Base-by-base conservation (phyloP, 2,329 filamentous ascomycete genomes). In the Alternaria arborescens region DNA sequence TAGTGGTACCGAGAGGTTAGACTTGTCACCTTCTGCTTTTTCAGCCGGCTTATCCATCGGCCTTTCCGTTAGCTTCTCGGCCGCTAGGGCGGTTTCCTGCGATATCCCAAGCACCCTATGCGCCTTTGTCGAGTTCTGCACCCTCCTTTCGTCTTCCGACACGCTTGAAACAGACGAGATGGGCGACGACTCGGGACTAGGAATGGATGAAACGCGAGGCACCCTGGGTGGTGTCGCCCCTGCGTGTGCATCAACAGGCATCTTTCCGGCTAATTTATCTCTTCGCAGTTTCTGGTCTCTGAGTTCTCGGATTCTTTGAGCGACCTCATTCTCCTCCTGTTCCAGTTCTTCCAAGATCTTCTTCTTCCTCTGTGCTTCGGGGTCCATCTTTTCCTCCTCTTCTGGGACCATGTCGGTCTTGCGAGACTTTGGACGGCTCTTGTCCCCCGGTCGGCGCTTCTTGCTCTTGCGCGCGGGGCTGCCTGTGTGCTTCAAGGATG, bases 231-330 rank as follows among this genome's bases (percentile, higher is more conserved):
- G 70, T 52, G 79, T 75, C 52, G 73, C 76, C 72, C 80, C 77
- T 71, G 82, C 71, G 68, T 84, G 81, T 8, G 60, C 59, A 34
- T 65, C 63, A 48, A 73, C 69, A 52, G 75, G 73, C 60, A 71
- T 60, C 60, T 73, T 73, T 40, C 72, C 71, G 40, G 76, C 73
- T 63, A 76, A 69, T 65, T 78, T 80, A 46, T 87, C 83, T 61
- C 85, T 82, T 68, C 82, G 81, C 73, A 86, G 80, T 65, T 87
- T 85, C 63, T 86, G 84, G 66, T 86, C 82, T 69, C 85, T 84
- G 32, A 89, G 72, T 67, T 89, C 82, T 68, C 83, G 82, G 52
- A 89, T 89, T 43, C 84, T 80, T 56, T 83, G 83, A 36, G 84
- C 85, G 7, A 88, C 86, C 41, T 86, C 82, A 64, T 84, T 86